Base-by-base conservation (phyloP, 768 basidiomycete genomes). In the Suillus fuscotomentosus region DNA sequence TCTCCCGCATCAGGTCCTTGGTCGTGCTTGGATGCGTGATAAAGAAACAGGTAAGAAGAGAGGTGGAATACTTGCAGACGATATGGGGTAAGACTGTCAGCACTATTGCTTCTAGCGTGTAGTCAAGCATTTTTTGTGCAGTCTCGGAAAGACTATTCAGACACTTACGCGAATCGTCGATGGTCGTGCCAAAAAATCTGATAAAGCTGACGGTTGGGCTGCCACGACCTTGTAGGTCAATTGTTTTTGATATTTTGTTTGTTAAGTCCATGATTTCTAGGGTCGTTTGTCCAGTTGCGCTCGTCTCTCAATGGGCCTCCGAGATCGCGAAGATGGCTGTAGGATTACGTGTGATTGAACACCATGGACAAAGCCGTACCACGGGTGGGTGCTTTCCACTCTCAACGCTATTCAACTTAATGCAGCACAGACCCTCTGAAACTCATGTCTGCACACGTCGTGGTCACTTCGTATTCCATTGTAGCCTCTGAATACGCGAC, bases 21-120 rank as follows among this genome's bases (percentile, higher is more conserved):
- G 94, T 24, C 83, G 95, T 0, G 76, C 77, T 31, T 99, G 96
- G 96, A 95, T 99, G 91, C 80, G 80, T 27, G 86, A 88, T 8
- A 84, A 96, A 22, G 97, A 99, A 76, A 75, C 82, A 9, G 88
- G 86, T 39, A 93, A 92, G 76, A 87, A 89, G 68, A 79, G 71
- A 8, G 96, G 97, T 1, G 97, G 97, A 0, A 95, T 98, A 68
- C 78, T 97, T 15, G 95, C 95, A 5, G 95, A 98, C 73, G 92
- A 92, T 70, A 93, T 93, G 90, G 92, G 91, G 91, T 90, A 69
- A 57, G 81, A 68, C 24, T 1, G 13, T 4, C 53, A 20, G 14
- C 66, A 41, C 65, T 51, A 27, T 17, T 27, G 3, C 20, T 20
- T 31, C 20, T 59, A 24, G 24, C 27, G 17, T 27, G 24, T 42